These are phyloP conservation scores for Xylariales sp. DNA, from an alignment of 2,329 filamentous ascomycete genomes.

Conservation along the genomic window DNA sequence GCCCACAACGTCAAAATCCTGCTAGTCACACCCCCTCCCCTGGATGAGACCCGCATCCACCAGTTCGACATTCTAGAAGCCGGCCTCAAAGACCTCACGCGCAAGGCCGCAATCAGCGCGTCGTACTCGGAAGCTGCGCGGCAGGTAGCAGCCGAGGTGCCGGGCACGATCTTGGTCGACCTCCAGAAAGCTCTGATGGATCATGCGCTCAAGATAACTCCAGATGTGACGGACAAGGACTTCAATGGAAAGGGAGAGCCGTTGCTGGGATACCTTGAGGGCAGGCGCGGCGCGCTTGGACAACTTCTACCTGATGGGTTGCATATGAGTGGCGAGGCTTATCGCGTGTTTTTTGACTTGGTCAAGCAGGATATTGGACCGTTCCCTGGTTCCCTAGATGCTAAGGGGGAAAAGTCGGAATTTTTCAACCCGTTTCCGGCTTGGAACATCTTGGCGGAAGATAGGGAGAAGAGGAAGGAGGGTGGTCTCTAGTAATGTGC, in stretches of 20 bases:
- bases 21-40: constrained; percentile 75
- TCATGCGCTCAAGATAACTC: constrained; percentile 55
- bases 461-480: constrained; percentile 1
- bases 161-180: constrained; percentile 69
- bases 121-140: constrained; percentile 57
- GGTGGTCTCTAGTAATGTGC: too few species aligned
- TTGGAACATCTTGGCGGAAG: constrained; percentile 30
- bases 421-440: constrained; percentile 41
- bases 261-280: constrained; percentile 46
- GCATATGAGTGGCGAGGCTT: constrained; percentile 51
- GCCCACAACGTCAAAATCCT: constrained; percentile 71
- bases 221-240: constrained; percentile 45
- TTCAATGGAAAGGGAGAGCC: constrained; percentile 38
- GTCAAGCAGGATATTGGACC: constrained; percentile 44
- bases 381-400: constrained; percentile 23
- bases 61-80: constrained; percentile 37
- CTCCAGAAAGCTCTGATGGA: constrained; percentile 76
- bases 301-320: constrained; percentile 53
- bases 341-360: constrained; percentile 46
- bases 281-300: constrained; percentile 46
- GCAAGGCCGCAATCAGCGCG: constrained; percentile 44
- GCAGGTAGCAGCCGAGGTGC: constrained; percentile 62
- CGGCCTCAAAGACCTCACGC: constrained; percentile 39
- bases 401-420: constrained; percentile 29
- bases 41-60: constrained; percentile 68